Percentiles rank a stretch among this genome's conserved stretches.
Evolutionary conservation across 2,329 filamentous ascomycete species (phyloP).

Genomic region (Penicillium sp.): DNA sequence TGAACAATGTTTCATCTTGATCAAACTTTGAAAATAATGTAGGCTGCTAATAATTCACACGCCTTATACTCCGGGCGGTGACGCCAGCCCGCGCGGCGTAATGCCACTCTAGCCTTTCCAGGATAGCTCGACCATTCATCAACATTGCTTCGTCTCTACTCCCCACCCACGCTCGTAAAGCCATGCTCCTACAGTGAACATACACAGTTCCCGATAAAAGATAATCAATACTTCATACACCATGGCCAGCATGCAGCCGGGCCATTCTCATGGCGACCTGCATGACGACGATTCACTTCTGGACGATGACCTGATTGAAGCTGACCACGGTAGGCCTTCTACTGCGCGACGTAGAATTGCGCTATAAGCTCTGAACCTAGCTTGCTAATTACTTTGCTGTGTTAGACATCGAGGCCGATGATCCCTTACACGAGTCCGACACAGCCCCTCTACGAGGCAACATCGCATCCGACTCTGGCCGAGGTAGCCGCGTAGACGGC

Average conservation of each 20-base stretch:
- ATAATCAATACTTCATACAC: conserved; percentile 18
- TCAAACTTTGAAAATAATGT: neutral
- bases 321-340: conserved; percentile 69
- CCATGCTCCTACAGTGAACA: conserved; percentile 24
- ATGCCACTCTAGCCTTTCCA: conserved; percentile 51
- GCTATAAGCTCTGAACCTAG: neutral
- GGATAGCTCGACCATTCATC: conserved; percentile 34
- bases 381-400: conserved; percentile 10
- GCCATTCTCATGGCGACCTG: conserved; percentile 63
- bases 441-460: conserved; percentile 83
- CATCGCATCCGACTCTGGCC: conserved; percentile 66
- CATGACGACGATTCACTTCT: conserved; percentile 66
- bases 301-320: conserved; percentile 77
- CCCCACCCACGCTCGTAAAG: conserved; percentile 20
- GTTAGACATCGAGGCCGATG: conserved; percentile 86
- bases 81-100: conserved; percentile 30
- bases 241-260: conserved; percentile 49
- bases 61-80: conserved; percentile 14
- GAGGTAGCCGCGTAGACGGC: conserved; percentile 58
- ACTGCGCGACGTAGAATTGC: conserved; percentile 10
- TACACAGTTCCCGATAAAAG: conserved; percentile 10
- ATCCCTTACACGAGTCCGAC: conserved; percentile 76
- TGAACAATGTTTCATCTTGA: neutral
- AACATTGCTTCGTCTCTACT: conserved; percentile 25
- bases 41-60: conserved; percentile 1